These are phyloP conservation scores for Hypomyces perniciosus DNA, from an alignment of 2,329 filamentous ascomycete species.

Conservation along the genomic window DNA sequence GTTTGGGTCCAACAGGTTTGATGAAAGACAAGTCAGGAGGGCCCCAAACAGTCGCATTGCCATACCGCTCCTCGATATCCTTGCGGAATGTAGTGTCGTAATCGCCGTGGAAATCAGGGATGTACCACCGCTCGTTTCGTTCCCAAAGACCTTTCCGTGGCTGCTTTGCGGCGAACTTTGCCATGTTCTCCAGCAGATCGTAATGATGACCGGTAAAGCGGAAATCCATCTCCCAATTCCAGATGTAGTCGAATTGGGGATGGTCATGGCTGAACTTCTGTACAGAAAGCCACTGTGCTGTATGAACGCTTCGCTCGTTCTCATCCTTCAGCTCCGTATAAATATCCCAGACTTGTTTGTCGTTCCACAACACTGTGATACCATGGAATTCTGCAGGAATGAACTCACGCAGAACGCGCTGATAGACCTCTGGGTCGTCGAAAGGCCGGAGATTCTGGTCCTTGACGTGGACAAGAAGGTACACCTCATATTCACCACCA, in stretches of 20 bases:
- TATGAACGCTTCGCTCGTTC: slow-evolving; percentile 47
- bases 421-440: slow-evolving; percentile 52
- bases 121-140: slow-evolving; percentile 66
- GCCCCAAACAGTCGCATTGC: slow-evolving; percentile 60
- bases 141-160: slow-evolving; percentile 71
- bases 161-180: slow-evolving; percentile 58
- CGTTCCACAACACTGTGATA: slow-evolving; percentile 70
- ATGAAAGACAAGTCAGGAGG: slow-evolving; percentile 53
- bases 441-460: slow-evolving; percentile 53
- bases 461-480: slow-evolving; percentile 74
- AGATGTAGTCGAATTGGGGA: slow-evolving; percentile 73
- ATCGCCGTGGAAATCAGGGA: slow-evolving; percentile 60
- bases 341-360: slow-evolving; percentile 65
- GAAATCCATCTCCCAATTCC: slow-evolving; percentile 85
- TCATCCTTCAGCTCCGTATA: slow-evolving; percentile 69
- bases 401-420: slow-evolving; percentile 52
- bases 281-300: slow-evolving; percentile 63
- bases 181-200: slow-evolving; percentile 64
- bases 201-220: slow-evolving; percentile 77
- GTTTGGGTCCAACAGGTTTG: slow-evolving; percentile 56
- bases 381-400: slow-evolving; percentile 65
- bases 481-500: slow-evolving; percentile 75
- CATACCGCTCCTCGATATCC: slow-evolving; percentile 50
- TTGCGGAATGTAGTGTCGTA: slow-evolving; percentile 63
- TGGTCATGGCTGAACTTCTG: slow-evolving; percentile 72